Base-by-base conservation (phyloP, 169 alveolate species). In the Plasmodium gallinaceum region DNA sequence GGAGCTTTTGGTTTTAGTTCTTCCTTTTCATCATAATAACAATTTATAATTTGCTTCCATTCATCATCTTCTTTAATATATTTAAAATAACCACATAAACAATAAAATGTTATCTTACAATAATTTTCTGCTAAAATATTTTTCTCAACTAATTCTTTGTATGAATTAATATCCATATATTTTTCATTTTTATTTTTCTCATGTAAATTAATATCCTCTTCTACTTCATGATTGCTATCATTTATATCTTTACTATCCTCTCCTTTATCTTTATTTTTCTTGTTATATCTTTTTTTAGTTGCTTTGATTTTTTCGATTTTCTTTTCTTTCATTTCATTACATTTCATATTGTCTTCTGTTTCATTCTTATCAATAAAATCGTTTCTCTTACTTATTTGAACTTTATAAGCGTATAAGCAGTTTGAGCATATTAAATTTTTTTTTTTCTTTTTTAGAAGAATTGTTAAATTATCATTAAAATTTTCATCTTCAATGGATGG, bases 41-140 rank as follows among this genome's bases (percentile, higher is more conserved):
- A 83, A 45, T 83, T 69, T 9, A 72, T 83, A 26, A 83, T 60
- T 83, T 83, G 91, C 54, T 83, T 83, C 91, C 91, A 83, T 43
- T 83, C 91, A 54, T 54, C 24, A 83, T 57, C 85, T 18, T 69
- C 85, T 68, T 69, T 57, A 3, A 83, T 83, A 69, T 72, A 83
- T 83, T 68, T 68, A 57, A 14, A 68, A 60, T 83, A 83, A 39
- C 91, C 91, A 61, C 91, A 83, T 20, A 83, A 62, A 48, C 91
- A 83, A 72, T 83, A 83, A 57, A 83, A 83, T 12, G 91, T 83
- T 45, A 83, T 65, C 37, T 45, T 46, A 24, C 43, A 78, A 42
- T 78, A 64, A 18, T 78, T 78, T 78, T 78, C 89, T 57, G 48
- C 62, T 0, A 42, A 18, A 12, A 16, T 16, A 57, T 78, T 78